These are phyloP conservation scores for Musa schizocarpa DNA, from an alignment of 176 grass and related monocot species.

Conservation along the genomic window DNA sequence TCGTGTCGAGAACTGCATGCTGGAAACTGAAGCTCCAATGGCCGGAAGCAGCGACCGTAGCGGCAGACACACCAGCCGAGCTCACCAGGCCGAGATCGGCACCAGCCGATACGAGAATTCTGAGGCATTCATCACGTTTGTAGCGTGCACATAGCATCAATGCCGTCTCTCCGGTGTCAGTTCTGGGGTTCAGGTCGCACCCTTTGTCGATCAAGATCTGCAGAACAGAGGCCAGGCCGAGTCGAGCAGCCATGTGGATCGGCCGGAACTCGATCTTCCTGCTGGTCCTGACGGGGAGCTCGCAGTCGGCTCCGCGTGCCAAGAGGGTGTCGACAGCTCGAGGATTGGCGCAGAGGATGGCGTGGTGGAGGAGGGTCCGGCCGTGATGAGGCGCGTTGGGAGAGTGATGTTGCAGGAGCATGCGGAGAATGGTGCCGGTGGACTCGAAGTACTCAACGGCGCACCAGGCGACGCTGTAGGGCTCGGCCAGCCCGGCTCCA, in stretches of 20 bases:
- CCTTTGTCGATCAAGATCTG: conserved; percentile 37
- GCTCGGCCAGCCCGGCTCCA: conserved; percentile 76
- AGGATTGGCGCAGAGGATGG: conserved; percentile 66
- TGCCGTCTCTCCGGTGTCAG: conserved; percentile 45
- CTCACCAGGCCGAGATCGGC: conserved; percentile 67
- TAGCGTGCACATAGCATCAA: conserved; percentile 43
- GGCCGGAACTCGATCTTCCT: conserved; percentile 42
- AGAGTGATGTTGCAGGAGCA: conserved; percentile 56
- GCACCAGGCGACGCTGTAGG: conserved; percentile 74
- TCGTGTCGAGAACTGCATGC: conserved; percentile 29
- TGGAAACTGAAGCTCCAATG: conserved; percentile 51
- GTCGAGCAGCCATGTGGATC: conserved; percentile 62
- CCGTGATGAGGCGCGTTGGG: conserved; percentile 32
- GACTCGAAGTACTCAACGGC: conserved; percentile 90
- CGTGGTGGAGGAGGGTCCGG: conserved; percentile 77
- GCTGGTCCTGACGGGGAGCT: conserved; percentile 46
- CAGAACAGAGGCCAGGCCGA: conserved; percentile 48
- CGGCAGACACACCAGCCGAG: conserved; percentile 35
- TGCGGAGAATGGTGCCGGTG: conserved; percentile 49
- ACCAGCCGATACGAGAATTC: conserved; percentile 41
- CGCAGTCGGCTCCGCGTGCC: conserved; percentile 38
- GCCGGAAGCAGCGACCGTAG: conserved; percentile 27
- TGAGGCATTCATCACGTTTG: conserved; percentile 54
- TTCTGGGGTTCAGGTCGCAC: conserved; percentile 52
- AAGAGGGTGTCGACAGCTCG: conserved; percentile 54